Evolutionary conservation across 768 basidiomycete species (phyloP).

Genomic region (Agaricus bisporus): DNA sequence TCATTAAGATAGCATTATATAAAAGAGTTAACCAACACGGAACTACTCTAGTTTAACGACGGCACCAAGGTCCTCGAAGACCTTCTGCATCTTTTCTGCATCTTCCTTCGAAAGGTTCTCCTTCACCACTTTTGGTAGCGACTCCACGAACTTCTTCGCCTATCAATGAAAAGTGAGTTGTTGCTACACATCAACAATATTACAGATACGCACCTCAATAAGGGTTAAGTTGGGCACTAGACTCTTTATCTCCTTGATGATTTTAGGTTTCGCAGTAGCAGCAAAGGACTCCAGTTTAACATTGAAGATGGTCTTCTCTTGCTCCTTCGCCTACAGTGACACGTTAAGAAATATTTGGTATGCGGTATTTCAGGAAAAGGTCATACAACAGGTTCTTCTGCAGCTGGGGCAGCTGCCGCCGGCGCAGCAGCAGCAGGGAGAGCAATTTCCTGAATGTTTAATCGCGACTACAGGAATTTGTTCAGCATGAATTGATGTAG

Average conservation of each 20-base stretch:
- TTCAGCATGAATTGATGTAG: neutral
- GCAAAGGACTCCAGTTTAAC: conserved; percentile 95
- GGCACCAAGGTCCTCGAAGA: conserved; percentile 86
- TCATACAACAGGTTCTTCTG: conserved; percentile 65
- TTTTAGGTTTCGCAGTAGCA: conserved; percentile 86
- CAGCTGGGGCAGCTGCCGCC: conserved; percentile 48
- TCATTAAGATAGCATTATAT: conserved; percentile 4
- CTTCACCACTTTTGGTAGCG: conserved; percentile 86
- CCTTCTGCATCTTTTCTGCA: conserved; percentile 90
- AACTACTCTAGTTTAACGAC: conserved; percentile 77
- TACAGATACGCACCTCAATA: conserved; percentile 71
- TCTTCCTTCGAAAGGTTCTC: conserved; percentile 96
- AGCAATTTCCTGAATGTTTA: conserved; percentile 97
- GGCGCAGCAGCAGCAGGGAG: conserved; percentile 73
- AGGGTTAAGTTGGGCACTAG: conserved; percentile 93
- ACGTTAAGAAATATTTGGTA: neutral
- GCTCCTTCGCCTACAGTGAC: conserved; percentile 75
- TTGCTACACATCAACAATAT: neutral
- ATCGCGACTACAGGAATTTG: conserved; percentile 50
- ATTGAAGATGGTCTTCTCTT: conserved; percentile 97
- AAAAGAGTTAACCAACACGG: conserved; percentile 9
- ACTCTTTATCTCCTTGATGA: conserved; percentile 97
- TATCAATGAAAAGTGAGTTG: conserved; percentile 26
- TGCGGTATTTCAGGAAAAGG: conserved; percentile 1
- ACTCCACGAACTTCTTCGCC: conserved; percentile 99